Evolutionary conservation across 192 early-diverging fungal species (phyloP), one percentile per base, ranked within the genome.

Genomic region (Lobosporangium transversale): DNA sequence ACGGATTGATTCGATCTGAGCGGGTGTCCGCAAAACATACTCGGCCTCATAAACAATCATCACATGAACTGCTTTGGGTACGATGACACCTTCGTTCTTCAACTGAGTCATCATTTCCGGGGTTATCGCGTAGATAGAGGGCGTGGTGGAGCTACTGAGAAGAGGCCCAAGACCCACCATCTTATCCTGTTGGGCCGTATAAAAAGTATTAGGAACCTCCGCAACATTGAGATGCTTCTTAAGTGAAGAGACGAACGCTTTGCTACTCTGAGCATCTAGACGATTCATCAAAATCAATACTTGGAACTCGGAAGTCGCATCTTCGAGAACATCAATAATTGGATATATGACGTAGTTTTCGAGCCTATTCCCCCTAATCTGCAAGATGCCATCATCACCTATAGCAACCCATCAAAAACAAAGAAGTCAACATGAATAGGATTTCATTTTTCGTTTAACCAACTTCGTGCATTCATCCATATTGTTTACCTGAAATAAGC

Each of bases 41-140:
- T 76, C 73, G 20, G 73, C 73, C 47, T 76, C 73, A 35, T 44
- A 76, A 14, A 76, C 53, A 1, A 67, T 31, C 53, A 76, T 11
- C 21, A 60, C 27, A 36, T 52, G 33, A 12, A 66, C 59, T 1
- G 45, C 31, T 30, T 62, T 57, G 23, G 53, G 53, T 21, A 17
- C 37, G 45, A 71, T 51, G 0, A 63, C 27, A 9, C 29, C n/a
- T 30, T 62, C 36, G 4, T 49, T 21, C 26, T 37, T 62, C 53
- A 71, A 10, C 9, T 30, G 53, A 0, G 30, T 20, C 35, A 66
- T 33, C 26, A 62, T 66, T 11, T 66, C 53, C 12, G 65, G 64
- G 7, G 73, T 56, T 15, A 42, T 51, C 1, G 67, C 26, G 18
- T 54, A 66, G 24, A 76, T 17, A 4, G 24, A 23, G 1, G 73